phyloP scores from a whole-genome alignment of 306 rosid species.

The Hippophae gyantsensis region DNA sequence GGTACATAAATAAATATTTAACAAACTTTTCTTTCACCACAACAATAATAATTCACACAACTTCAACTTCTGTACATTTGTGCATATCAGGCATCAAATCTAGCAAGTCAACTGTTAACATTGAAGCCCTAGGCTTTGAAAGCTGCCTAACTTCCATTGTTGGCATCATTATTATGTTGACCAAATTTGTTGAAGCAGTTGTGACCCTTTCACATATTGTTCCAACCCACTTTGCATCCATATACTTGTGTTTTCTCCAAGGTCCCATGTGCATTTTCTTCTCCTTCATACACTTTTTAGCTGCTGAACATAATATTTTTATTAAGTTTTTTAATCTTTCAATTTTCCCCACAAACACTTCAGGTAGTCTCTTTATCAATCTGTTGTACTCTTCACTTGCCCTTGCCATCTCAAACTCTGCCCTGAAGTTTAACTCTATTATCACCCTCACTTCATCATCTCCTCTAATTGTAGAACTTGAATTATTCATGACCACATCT shows the following conservation, averaged over 20 bases:
- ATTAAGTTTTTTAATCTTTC: slow-evolving; percentile 49
- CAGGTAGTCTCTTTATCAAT: slow-evolving; percentile 50
- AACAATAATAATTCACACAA: slow-evolving; percentile 23
- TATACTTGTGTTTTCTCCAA: slow-evolving; percentile 79
- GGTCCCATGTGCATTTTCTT: slow-evolving; percentile 88
- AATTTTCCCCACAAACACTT: slow-evolving; percentile 65
- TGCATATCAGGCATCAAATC: slow-evolving; percentile 45
- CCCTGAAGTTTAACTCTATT: slow-evolving; percentile 58
- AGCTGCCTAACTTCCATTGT: slow-evolving; percentile 14
- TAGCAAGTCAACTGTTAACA: slow-evolving; percentile 66
- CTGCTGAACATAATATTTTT: slow-evolving; percentile 57
- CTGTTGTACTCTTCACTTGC: slow-evolving; percentile 48
- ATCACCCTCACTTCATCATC: slow-evolving; percentile 42
- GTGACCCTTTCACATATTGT: slow-evolving; percentile 40
- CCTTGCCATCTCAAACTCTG: slow-evolving; percentile 68
- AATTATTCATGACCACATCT: slow-evolving; percentile 41
- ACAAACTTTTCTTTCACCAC: too few species aligned
- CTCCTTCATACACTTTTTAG: slow-evolving; percentile 77
- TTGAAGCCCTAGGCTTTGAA: slow-evolving; percentile 48
- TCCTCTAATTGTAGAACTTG: slow-evolving; percentile 35
- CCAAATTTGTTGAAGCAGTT: slow-evolving; percentile 19
- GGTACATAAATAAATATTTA: too few species aligned
- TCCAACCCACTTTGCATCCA: slow-evolving; percentile 83
- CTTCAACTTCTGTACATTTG: slow-evolving; percentile 30
- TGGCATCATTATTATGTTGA: slow-evolving; percentile 3